A percentile compares a stretch with the other conserved stretches of the same genome.
These are phyloP conservation scores for Heterobasidion occidentale DNA, from an alignment of 1,284 basidiomycete genomes.

Conservation along the genomic window DNA sequence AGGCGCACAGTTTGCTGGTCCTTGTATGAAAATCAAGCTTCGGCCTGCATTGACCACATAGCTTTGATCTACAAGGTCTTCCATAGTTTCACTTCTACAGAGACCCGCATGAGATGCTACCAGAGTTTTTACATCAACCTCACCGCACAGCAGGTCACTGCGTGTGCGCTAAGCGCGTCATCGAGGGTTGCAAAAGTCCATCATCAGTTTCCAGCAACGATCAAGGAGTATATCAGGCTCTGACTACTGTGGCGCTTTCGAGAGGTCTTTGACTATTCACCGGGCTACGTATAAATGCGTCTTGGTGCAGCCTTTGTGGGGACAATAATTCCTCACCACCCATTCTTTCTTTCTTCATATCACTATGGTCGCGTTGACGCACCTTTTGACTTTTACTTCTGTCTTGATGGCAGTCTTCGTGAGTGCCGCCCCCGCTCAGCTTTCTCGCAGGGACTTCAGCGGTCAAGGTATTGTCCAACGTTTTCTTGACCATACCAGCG, in stretches of 20 bases:
- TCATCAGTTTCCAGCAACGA: not conserved
- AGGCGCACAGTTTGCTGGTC: too few relatives aligned
- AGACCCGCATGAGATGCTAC: too few relatives aligned
- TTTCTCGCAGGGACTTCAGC: not conserved
- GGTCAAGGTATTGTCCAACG: not conserved
- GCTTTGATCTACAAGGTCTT: too few relatives aligned
- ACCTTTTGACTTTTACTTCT: not conserved
- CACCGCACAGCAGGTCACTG: too few relatives aligned
- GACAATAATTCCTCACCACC: not conserved
- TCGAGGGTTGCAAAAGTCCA: not conserved
- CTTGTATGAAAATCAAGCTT: too few relatives aligned
- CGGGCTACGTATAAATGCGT: not conserved
- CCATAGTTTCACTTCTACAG: too few relatives aligned
- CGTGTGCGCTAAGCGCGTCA: too few relatives aligned
- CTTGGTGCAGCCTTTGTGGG: not conserved
- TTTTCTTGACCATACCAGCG: not conserved
- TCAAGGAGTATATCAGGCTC: not conserved
- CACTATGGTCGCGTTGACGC: constrained; percentile 1
- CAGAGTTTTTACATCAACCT: too few relatives aligned
- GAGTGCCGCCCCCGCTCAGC: not conserved
- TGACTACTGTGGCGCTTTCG: not conserved
- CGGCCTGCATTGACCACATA: too few relatives aligned
- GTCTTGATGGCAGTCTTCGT: not conserved
- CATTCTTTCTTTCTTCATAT: not conserved
- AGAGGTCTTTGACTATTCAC: not conserved